A percentile compares a stretch with the other conserved stretches of the same genome.
These are phyloP conservation scores for Pulveroboletus ravenelii DNA, from an alignment of 768 basidiomycete genomes.

Conservation along the genomic window DNA sequence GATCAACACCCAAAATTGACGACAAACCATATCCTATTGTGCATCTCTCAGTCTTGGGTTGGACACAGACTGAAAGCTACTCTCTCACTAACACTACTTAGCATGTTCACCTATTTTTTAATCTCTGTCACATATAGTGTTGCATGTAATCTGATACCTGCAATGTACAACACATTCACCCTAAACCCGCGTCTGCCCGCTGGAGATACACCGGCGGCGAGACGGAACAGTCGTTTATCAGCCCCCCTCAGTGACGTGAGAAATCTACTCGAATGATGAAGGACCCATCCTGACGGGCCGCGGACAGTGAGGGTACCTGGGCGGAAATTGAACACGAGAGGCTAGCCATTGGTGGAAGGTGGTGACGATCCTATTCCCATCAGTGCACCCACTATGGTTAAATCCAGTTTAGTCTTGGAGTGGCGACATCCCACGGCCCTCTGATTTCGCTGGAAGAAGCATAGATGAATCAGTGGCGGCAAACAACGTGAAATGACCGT, in stretches of 20 bases:
- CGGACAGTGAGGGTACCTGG: conserved; percentile 17
- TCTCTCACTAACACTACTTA: conserved; percentile 31
- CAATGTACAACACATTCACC: conserved; percentile 18
- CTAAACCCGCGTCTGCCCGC: conserved; percentile 5
- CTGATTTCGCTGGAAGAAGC: conserved; percentile 68
- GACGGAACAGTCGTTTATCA: not conserved
- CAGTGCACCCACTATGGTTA: conserved; percentile 16
- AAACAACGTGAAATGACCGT: conserved; percentile 7
- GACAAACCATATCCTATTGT: conserved; percentile 28
- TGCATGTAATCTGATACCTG: conserved; percentile 39
- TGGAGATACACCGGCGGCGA: conserved; percentile 9
- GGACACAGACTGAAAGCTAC: conserved; percentile 26
- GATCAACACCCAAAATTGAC: conserved; percentile 13
- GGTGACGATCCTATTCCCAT: conserved; percentile 27
- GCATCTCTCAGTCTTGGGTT: conserved; percentile 22
- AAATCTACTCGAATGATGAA: not conserved
- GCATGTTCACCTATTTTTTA: conserved; percentile 31
- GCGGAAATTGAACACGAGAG: conserved; percentile 24
- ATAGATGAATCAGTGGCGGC: conserved; percentile 8
- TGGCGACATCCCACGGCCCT: conserved; percentile 87
- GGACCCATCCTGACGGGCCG: conserved; percentile 15
- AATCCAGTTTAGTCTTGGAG: conserved; percentile 58
- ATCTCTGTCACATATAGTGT: conserved; percentile 33
- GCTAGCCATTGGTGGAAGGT: conserved; percentile 20
- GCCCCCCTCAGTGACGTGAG: not conserved